Conservation (phyloP, 352 stramenopile genomes). For the Phytophthora palmivora region DNA sequence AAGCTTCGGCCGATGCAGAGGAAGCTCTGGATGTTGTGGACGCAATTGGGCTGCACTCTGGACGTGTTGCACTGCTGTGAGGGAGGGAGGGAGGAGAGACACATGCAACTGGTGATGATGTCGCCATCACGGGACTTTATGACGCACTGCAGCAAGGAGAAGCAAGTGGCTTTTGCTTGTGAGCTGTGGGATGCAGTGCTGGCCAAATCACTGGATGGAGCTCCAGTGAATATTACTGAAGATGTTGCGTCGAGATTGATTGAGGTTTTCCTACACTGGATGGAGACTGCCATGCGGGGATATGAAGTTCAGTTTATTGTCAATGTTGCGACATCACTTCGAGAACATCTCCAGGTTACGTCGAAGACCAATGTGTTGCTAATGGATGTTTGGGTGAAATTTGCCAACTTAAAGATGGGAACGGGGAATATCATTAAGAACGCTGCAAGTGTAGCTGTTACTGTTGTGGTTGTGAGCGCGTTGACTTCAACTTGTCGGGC, state of each 20-base stretch:
- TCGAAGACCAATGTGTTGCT: constrained; percentile 12
- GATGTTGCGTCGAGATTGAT: constrained; percentile 16
- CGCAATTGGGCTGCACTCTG: constrained; percentile 35
- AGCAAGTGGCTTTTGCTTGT: constrained; percentile 29
- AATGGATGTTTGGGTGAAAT: constrained; percentile 21
- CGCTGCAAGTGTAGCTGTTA: constrained; percentile 25
- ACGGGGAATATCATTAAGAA: constrained; percentile 2
- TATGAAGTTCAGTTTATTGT: constrained; percentile 46
- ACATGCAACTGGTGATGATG: constrained; percentile 12
- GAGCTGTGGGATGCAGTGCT: constrained; percentile 38
- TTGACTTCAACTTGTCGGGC: constrained; percentile 11
- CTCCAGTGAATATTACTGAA: neutral
- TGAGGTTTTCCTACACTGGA: constrained; percentile 40
- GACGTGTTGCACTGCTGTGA: constrained; percentile 23
- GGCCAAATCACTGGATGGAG: constrained; percentile 22
- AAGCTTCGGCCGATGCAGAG: constrained; percentile 20
- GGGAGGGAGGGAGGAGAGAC: too few relatives aligned
- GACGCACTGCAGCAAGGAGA: constrained; percentile 30
- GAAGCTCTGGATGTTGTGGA: constrained; percentile 43
- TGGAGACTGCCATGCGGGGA: constrained; percentile 36
- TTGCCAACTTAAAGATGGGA: constrained; percentile 11
- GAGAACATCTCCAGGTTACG: constrained; percentile 20
- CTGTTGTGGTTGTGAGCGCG: constrained; percentile 28
- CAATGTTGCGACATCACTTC: constrained; percentile 33
- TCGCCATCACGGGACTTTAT: constrained; percentile 15